Base-by-base conservation (phyloP, 163 green algal species). In the Chlamydomonas reinhardtii region DNA sequence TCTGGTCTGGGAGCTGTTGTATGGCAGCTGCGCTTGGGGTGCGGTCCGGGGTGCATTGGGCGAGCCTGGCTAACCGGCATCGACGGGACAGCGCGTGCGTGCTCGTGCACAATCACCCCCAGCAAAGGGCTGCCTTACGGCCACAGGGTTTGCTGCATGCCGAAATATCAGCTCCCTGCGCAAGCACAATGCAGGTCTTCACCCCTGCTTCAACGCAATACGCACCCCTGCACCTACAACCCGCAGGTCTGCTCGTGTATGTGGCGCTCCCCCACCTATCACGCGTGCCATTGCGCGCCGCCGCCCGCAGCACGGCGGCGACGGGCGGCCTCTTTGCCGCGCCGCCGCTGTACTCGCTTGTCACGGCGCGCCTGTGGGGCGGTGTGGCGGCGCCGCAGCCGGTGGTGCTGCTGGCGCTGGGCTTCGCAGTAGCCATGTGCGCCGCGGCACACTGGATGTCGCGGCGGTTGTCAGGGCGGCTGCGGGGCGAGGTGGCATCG, bases 381-480 rank as follows among this genome's bases (percentile, higher is more conserved):
- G 34, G 48, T 14, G 48, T 54, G 22, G 52, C 32, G 16, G 66
- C 31, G 32, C 66, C 79, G 22, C 68, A 85, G 54, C 52, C 79
- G 4, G 68, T 85, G 2, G 79, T 77, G 2, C 66, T 85, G 6
- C 54, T 65, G 54, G 79, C 79, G 24, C 54, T 85, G 25, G n/a
- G 69, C 17, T 76, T 76, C n/a, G 77, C 17, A 9, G 65, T n/a
- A 4, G 31, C 62, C 22, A 84, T 84, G 77, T 84, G 77, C 27
- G 27, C 34, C 19, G 66, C 65, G 22, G 39, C 77, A 4, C 11
- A 59, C 43, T 54, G 22, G 20, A 39, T 84, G 65, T 31, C 48
- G 66, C 19, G 66, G 43, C n/a, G 20, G 17, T 32, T 84, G 19
- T 12, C n/a, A n/a, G 31, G 43, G 39, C 34, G 65, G 19, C 39